phyloP scores from a whole-genome alignment of 371 early-diverging fungal genomes.

The Mucor sp. region DNA sequence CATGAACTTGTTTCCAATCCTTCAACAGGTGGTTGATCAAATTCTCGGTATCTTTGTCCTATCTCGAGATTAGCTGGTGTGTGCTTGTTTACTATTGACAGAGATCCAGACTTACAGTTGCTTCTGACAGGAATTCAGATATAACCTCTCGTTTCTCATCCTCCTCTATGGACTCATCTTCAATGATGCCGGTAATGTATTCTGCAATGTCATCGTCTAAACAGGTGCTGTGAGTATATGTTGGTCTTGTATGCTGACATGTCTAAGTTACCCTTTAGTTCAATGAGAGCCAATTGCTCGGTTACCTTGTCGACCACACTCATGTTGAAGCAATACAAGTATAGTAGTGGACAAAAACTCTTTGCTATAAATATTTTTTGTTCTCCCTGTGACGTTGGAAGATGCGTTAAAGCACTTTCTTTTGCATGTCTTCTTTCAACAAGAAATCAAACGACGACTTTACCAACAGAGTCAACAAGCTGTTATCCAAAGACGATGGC shows the following conservation, averaged over 20 bases:
- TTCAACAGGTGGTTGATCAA: conserved; percentile 36
- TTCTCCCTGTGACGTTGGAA: not conserved
- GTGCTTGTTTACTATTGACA: not conserved
- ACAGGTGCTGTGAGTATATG: not conserved
- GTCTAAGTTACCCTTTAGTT: conserved; percentile 28
- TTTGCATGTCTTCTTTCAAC: not conserved
- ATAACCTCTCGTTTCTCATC: conserved; percentile 62
- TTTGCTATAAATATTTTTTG: not conserved
- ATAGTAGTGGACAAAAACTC: too few species aligned
- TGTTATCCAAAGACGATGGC: not conserved
- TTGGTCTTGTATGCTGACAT: not conserved
- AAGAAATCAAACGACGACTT: conserved; percentile 7
- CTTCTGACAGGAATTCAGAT: conserved; percentile 54
- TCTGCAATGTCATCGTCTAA: conserved; percentile 53
- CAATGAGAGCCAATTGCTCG: conserved; percentile 24
- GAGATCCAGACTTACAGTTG: conserved; percentile 33
- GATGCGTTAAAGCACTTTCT: not conserved
- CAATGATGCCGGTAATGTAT: conserved; percentile 58
- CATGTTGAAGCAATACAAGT: conserved; percentile 10
- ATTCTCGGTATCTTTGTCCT: conserved; percentile 43
- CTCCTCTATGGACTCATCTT: conserved; percentile 56
- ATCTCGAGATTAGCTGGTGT: not conserved
- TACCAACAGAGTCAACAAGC: conserved; percentile 7
- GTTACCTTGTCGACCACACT: conserved; percentile 32
- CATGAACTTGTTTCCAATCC: conserved; percentile 42